Evolutionary conservation across 352 stramenopile genomes (phyloP).

Genomic region (Phytophthora aleatoria): DNA sequence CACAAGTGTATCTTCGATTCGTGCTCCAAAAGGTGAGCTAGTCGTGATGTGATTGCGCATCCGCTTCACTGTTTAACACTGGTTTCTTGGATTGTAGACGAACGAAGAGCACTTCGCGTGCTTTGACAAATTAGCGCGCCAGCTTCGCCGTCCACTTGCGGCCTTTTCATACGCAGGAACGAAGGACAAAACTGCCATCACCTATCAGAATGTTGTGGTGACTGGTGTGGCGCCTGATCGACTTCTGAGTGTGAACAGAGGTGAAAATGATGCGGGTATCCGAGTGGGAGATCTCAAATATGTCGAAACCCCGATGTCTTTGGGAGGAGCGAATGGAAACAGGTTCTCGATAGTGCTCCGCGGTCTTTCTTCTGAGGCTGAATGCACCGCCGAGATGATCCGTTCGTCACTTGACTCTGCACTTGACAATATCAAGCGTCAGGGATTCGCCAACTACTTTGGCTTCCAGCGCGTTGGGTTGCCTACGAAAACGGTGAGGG

Average conservation of each 20-base stretch:
- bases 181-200: constrained; percentile 81
- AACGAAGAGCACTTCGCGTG: constrained; percentile 78
- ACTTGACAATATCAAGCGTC: constrained; percentile 36
- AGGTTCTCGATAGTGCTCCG: constrained; percentile 66
- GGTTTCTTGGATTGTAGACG: constrained; percentile 34
- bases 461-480: constrained; percentile 77
- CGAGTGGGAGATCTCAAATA: constrained; percentile 62
- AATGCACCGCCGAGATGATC: constrained; percentile 12
- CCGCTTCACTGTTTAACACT: not conserved
- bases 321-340: constrained; percentile 65
- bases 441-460: constrained; percentile 85
- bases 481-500: constrained; percentile 46
- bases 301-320: constrained; percentile 48
- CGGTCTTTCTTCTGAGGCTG: constrained; percentile 27
- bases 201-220: constrained; percentile 67
- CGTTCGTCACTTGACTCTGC: constrained; percentile 24
- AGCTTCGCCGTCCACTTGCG: constrained; percentile 49
- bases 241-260: constrained; percentile 48
- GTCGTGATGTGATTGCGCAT: not conserved
- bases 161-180: constrained; percentile 71
- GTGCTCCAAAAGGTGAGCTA: constrained; percentile 67
- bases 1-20: constrained; percentile 60
- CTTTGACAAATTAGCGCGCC: constrained; percentile 59
- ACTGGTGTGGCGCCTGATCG: constrained; percentile 46
- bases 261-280: constrained; percentile 24